Conservation (phyloP, 2,329 filamentous ascomycete species). For the Beauveria pseudobassiana region DNA sequence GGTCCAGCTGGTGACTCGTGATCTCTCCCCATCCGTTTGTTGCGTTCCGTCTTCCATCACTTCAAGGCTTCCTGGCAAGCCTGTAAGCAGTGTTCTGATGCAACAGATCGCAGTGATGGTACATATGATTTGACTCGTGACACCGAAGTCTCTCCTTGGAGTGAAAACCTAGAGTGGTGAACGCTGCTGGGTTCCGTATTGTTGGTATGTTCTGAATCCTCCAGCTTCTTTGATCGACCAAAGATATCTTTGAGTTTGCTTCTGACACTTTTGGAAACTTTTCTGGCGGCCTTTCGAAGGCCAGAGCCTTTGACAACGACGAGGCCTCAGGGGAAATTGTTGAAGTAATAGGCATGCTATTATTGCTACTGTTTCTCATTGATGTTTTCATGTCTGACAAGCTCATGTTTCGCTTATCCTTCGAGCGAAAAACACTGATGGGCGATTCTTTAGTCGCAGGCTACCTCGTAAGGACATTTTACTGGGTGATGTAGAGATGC, state of each 20-base stretch:
- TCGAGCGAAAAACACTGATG: constrained; percentile 38
- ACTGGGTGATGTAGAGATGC: constrained; percentile 1
- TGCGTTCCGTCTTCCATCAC: constrained; percentile 35
- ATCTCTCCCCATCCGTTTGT: constrained; percentile 42
- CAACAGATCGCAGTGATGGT: constrained; percentile 41
- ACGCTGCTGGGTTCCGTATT: constrained; percentile 24
- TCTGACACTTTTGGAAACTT: constrained; percentile 55
- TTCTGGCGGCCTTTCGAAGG: constrained; percentile 48
- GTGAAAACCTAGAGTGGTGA: constrained; percentile 24
- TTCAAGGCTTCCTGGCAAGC: constrained; percentile 48
- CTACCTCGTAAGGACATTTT: constrained; percentile 9
- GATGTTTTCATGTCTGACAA: constrained; percentile 38
- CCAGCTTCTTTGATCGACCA: constrained; percentile 18
- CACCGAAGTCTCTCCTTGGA: constrained; percentile 36
- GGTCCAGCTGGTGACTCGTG: constrained; percentile 67
- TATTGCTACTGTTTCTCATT: constrained; percentile 39
- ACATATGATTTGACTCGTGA: constrained; percentile 41
- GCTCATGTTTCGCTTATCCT: constrained; percentile 25
- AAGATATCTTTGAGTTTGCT: constrained; percentile 47
- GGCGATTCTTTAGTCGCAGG: constrained; percentile 28
- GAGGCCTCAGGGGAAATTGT: constrained; percentile 21
- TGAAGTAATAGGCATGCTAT: constrained; percentile 26
- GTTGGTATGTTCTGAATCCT: constrained; percentile 13
- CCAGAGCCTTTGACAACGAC: constrained; percentile 20
- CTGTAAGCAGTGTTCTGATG: constrained; percentile 37